A percentile compares a stretch with the other conserved stretches of the same genome.
phyloP scores from a whole-genome alignment of 2,329 filamentous ascomycete genomes.

The Sarocladium oryzae region DNA sequence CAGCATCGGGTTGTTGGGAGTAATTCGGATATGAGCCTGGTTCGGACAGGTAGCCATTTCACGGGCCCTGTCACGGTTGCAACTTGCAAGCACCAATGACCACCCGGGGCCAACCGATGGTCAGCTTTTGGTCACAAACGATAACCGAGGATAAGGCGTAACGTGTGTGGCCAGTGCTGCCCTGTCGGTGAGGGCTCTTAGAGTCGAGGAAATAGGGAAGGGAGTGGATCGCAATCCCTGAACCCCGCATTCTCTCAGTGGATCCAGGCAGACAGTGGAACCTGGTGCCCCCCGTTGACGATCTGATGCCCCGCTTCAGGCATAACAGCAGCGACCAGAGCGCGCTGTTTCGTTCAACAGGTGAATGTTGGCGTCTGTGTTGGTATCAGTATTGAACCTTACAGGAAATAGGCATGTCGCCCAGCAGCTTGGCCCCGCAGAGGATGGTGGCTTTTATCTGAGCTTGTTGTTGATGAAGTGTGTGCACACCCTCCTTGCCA shows the following conservation, averaged over 20 bases:
- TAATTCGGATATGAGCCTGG: no score
- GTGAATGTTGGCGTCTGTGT: no score
- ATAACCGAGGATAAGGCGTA: slow-evolving; percentile 3
- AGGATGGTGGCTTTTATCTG: no score
- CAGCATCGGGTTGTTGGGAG: no score
- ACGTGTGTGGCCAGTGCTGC: not conserved
- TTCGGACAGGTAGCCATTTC: no score
- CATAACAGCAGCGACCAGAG: not conserved
- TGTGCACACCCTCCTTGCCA: no score
- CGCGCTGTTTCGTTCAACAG: not conserved
- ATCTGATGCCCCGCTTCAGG: not conserved
- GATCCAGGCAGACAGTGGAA: not conserved
- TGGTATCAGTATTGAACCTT: not conserved
- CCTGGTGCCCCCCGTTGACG: not conserved
- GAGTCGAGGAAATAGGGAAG: no score
- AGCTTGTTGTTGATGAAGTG: no score
- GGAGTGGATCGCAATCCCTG: not conserved
- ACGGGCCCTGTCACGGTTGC: no score
- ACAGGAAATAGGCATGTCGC: not conserved
- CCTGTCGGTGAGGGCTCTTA: not conserved
- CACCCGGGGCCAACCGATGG: slow-evolving; percentile 1
- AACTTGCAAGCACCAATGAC: not conserved
- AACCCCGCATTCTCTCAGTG: slow-evolving; percentile 7
- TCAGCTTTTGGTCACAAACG: not conserved
- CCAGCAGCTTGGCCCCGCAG: not conserved